phyloP scores from a whole-genome alignment of 2,329 filamentous ascomycete species.

The Lecanicillium sp. region DNA sequence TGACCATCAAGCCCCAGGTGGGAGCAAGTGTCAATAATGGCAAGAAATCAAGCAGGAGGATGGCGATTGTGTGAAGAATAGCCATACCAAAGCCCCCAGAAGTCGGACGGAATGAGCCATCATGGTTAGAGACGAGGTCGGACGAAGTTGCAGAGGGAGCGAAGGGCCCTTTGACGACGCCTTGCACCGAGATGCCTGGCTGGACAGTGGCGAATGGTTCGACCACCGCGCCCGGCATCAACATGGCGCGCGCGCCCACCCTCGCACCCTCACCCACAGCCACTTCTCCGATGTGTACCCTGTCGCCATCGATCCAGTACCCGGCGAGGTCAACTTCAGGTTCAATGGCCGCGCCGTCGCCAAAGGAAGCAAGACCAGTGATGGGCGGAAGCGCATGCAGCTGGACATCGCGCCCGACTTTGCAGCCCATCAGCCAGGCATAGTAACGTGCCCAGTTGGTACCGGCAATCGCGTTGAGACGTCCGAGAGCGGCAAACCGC shows the following conservation, averaged over 20 bases:
- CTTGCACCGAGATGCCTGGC: conserved; percentile 16
- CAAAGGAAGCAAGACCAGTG: conserved; percentile 19
- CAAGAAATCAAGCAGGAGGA: conserved; percentile 16
- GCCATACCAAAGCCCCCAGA: conserved; percentile 4
- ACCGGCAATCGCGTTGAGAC: conserved; percentile 14
- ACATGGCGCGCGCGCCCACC: conserved; percentile 17
- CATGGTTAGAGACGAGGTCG: background rate
- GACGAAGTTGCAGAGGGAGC: conserved; percentile 5
- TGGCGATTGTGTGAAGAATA: conserved; percentile 13
- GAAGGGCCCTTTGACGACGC: conserved; percentile 10
- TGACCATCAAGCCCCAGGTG: conserved; percentile 12
- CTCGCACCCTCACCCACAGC: conserved; percentile 17
- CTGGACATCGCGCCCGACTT: conserved; percentile 17
- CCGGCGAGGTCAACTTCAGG: conserved; percentile 19
- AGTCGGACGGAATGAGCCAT: background rate
- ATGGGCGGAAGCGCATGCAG: conserved; percentile 16
- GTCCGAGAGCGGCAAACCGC: conserved; percentile 13
- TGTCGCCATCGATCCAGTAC: conserved; percentile 21
- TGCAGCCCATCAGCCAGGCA: conserved; percentile 18
- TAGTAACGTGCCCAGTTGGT: conserved; percentile 18
- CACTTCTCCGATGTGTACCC: conserved; percentile 17
- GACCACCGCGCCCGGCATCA: conserved; percentile 17
- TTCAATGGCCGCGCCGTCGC: conserved; percentile 17
- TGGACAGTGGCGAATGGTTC: conserved; percentile 17
- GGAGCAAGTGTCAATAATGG: conserved; percentile 13